A percentile compares a stretch with the other conserved stretches of the same genome.
Evolutionary conservation across 768 basidiomycete species (phyloP).

Genomic region (Suillus subluteus): DNA sequence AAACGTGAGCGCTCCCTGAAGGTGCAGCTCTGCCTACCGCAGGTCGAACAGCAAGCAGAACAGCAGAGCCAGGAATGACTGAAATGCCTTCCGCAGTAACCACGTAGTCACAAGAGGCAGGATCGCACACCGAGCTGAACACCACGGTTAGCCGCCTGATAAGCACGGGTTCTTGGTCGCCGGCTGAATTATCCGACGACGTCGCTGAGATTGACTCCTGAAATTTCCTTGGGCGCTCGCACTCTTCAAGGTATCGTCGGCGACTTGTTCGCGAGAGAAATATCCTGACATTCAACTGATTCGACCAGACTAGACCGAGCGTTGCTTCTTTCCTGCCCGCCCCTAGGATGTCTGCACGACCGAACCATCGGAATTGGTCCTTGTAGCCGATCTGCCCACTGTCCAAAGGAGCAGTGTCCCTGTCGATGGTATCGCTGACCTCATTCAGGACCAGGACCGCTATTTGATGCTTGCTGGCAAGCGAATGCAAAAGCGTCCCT

Average conservation of each 20-base stretch:
- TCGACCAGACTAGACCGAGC: conserved; percentile 92
- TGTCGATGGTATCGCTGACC: conserved; percentile 77
- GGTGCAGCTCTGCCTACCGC: not conserved
- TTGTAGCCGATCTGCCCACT: conserved; percentile 58
- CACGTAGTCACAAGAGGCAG: conserved; percentile 74
- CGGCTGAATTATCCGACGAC: conserved; percentile 11
- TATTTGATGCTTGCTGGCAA: conserved; percentile 65
- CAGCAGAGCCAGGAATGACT: conserved; percentile 29
- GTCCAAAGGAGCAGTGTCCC: conserved; percentile 19
- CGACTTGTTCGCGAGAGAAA: conserved; percentile 81
- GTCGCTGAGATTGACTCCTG: conserved; percentile 13
- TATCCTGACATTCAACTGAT: conserved; percentile 84
- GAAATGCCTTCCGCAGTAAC: conserved; percentile 65
- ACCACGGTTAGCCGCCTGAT: conserved; percentile 77
- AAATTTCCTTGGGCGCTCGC: conserved; percentile 32
- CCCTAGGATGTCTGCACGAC: conserved; percentile 61
- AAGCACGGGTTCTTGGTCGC: conserved; percentile 49
- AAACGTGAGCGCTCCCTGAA: not conserved
- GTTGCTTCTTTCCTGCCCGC: conserved; percentile 76
- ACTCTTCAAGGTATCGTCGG: conserved; percentile 54
- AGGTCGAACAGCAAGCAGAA: conserved; percentile 10
- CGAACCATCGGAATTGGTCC: conserved; percentile 79
- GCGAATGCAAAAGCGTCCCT: conserved; percentile 66
- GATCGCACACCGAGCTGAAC: conserved; percentile 66
- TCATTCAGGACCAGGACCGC: conserved; percentile 90